These are phyloP conservation scores for Acidomyces sp. DNA, from an alignment of 495 filamentous ascomycete species.

Conservation along the genomic window DNA sequence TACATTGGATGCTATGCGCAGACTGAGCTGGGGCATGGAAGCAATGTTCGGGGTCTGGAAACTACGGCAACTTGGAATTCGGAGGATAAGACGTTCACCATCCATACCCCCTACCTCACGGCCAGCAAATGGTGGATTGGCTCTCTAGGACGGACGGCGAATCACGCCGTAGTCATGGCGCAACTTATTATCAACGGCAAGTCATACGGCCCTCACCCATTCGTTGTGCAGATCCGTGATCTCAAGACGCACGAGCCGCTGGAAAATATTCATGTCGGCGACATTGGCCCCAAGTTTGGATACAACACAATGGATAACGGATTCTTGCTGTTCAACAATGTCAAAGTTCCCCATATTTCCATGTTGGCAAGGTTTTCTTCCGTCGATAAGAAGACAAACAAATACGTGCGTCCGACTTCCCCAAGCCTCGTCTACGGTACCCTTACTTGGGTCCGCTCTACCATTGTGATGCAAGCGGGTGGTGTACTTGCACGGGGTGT, in stretches of 20 bases:
- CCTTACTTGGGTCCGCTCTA: slow-evolving; percentile 57
- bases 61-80: slow-evolving; percentile 60
- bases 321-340: slow-evolving; percentile 56
- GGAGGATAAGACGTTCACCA: slow-evolving; percentile 52
- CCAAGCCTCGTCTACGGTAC: slow-evolving; percentile 58
- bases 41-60: slow-evolving; percentile 60
- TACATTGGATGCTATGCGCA: slow-evolving; percentile 66
- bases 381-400: slow-evolving; percentile 47
- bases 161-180: slow-evolving; percentile 64
- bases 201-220: slow-evolving; percentile 57
- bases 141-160: slow-evolving; percentile 56
- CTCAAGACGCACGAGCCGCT: slow-evolving; percentile 56
- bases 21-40: slow-evolving; percentile 63
- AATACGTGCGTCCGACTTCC: slow-evolving; percentile 50
- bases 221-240: slow-evolving; percentile 61
- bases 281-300: slow-evolving; percentile 41
- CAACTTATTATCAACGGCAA: slow-evolving; percentile 52
- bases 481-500: slow-evolving; percentile 58
- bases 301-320: slow-evolving; percentile 61
- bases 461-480: slow-evolving; percentile 55
- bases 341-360: slow-evolving; percentile 54
- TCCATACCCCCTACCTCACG: slow-evolving; percentile 54
- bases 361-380: slow-evolving; percentile 55
- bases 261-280: slow-evolving; percentile 55
- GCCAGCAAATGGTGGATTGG: slow-evolving; percentile 74